phyloP scores from a whole-genome alignment of 345 rosid genomes.

The Conringia planisiliqua region DNA sequence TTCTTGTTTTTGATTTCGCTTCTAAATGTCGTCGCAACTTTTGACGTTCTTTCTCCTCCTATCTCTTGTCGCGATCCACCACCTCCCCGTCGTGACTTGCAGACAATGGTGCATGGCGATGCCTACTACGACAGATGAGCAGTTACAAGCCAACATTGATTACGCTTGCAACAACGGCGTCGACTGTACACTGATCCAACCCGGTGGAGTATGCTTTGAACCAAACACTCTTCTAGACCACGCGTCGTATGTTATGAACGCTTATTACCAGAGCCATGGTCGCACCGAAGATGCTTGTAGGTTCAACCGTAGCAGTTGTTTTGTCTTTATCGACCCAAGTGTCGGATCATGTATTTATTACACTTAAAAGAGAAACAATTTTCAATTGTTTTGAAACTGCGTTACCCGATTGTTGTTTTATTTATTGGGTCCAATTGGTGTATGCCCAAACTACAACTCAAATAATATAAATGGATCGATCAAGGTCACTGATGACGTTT shows the following conservation, averaged over 20 bases:
- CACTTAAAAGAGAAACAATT: neutral
- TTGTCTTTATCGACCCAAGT: neutral
- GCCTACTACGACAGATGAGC: constrained; percentile 35
- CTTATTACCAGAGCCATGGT: constrained; percentile 49
- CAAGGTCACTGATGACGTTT: neutral
- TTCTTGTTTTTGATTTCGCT: no score
- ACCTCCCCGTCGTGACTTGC: constrained; percentile 10
- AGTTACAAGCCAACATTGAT: constrained; percentile 66
- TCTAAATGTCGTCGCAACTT: constrained; percentile 10
- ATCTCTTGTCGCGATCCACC: neutral
- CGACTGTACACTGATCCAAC: constrained; percentile 52
- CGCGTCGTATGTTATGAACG: constrained; percentile 79
- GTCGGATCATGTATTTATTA: neutral
- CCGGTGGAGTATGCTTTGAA: constrained; percentile 64
- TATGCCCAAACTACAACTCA: neutral
- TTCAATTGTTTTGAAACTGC: neutral
- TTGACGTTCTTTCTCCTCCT: neutral
- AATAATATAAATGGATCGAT: neutral
- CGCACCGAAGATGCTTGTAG: neutral
- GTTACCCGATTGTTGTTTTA: neutral
- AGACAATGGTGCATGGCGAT: constrained; percentile 66
- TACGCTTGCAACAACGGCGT: constrained; percentile 49
- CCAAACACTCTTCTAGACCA: constrained; percentile 55
- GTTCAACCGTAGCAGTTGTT: neutral
- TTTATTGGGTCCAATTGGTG: neutral